Percentiles rank a stretch among this genome's conserved stretches.
Conservation (phyloP, 257 asterid genomes). For the Solanum raphanifolium region DNA sequence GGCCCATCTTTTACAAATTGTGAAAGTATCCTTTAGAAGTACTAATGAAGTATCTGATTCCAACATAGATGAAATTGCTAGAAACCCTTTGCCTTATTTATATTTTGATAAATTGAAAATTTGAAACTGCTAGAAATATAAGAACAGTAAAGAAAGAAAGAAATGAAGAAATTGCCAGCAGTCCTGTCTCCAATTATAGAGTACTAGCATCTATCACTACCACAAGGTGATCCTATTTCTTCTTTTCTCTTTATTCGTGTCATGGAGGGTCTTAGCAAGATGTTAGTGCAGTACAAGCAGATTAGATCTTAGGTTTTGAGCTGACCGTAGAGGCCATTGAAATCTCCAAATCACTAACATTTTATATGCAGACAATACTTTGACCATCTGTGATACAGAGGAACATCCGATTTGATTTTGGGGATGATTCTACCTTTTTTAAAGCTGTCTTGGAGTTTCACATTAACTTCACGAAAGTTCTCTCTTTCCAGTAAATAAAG, state of each 20-base stretch:
- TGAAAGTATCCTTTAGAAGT: neutral
- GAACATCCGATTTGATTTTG: neutral
- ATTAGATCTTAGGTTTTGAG: neutral
- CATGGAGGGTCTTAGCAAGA: neutral
- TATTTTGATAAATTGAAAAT: neutral
- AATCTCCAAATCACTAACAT: neutral
- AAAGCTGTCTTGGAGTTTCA: neutral
- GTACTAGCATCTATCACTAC: neutral
- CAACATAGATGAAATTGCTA: neutral
- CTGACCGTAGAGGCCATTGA: neutral
- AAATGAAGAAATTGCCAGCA: neutral
- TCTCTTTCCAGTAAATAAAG: neutral
- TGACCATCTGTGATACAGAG: neutral
- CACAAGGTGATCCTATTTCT: neutral
- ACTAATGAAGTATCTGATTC: neutral
- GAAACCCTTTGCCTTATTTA: neutral
- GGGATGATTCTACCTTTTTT: neutral
- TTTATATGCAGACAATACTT: neutral
- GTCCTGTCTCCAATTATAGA: neutral
- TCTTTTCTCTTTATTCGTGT: neutral
- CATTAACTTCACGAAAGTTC: neutral
- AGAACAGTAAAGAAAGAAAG: neutral
- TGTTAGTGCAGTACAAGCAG: neutral
- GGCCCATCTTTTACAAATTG: neutral
- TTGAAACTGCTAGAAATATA: neutral